Percentiles rank a stretch among this genome's conserved stretches.
phyloP scores from a whole-genome alignment of 2,329 filamentous ascomycete genomes.

The Colletotrichum sp. region DNA sequence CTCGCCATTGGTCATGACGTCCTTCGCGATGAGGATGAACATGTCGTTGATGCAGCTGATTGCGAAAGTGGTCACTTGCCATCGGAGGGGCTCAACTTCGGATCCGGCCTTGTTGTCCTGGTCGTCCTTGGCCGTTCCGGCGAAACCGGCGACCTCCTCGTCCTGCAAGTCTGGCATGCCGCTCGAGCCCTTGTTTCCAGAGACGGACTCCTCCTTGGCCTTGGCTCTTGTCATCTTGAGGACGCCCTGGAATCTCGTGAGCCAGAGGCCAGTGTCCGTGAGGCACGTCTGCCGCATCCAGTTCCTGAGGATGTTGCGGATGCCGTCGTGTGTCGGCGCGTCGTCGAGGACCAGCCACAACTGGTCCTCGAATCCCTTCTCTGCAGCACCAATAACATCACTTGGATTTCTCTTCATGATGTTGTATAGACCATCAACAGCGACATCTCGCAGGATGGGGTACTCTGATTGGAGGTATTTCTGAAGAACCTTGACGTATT shows the following conservation, averaged over 20 bases:
- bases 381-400: constrained; percentile 78
- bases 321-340: constrained; percentile 74
- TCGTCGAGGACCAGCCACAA: constrained; percentile 89
- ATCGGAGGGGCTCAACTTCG: constrained; percentile 87
- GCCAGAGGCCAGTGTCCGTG: constrained; percentile 81
- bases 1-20: constrained; percentile 78
- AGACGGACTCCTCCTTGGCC: constrained; percentile 55
- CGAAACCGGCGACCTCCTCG: constrained; percentile 96
- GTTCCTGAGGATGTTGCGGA: constrained; percentile 87
- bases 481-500: constrained; percentile 85
- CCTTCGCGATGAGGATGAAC: constrained; percentile 78
- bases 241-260: constrained; percentile 85
- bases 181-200: constrained; percentile 46
- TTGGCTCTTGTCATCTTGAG: constrained; percentile 85
- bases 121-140: constrained; percentile 58
- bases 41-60: constrained; percentile 89
- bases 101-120: constrained; percentile 53
- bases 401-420: constrained; percentile 92
- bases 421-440: constrained; percentile 88
- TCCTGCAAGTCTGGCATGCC: constrained; percentile 83
- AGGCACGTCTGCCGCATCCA: constrained; percentile 93
- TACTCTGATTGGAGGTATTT: constrained; percentile 75
- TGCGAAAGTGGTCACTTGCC: constrained; percentile 95
- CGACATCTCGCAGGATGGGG: constrained; percentile 75
- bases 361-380: constrained; percentile 83